phyloP scores from a whole-genome alignment of 768 basidiomycete species.

The Tulasnella sp. region DNA sequence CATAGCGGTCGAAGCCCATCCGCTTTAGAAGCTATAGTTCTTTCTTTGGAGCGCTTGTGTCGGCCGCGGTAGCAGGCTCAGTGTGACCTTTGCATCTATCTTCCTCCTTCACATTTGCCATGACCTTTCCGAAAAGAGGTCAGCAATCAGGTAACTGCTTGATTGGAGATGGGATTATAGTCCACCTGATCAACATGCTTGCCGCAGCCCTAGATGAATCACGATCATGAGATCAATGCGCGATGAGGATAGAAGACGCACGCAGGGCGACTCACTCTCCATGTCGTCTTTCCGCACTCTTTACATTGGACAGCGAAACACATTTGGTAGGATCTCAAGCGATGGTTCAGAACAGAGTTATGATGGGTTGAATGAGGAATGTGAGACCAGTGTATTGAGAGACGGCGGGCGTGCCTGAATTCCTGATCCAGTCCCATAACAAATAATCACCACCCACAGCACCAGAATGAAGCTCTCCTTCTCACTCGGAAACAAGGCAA shows the following conservation, averaged over 20 bases:
- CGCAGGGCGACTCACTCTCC: not conserved
- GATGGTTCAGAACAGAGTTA: too few relatives aligned
- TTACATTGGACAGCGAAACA: slow-evolving; percentile 9
- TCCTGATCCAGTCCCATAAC: not conserved
- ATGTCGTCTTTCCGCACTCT: slow-evolving; percentile 11
- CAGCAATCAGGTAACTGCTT: not conserved
- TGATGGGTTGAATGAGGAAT: too few relatives aligned
- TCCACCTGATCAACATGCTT: slow-evolving; percentile 11
- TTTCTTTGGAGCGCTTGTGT: not conserved
- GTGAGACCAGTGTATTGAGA: too few relatives aligned
- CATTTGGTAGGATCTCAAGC: not conserved
- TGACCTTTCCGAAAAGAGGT: not conserved
- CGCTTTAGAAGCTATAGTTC: not conserved
- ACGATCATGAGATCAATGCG: not conserved
- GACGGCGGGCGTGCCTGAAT: not conserved
- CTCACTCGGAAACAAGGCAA: slow-evolving; percentile 46
- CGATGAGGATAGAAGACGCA: not conserved
- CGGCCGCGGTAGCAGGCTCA: not conserved
- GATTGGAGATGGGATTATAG: not conserved
- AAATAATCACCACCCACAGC: not conserved
- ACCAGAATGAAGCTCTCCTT: slow-evolving; percentile 62
- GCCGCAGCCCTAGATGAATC: slow-evolving; percentile 4
- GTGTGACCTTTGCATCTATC: slow-evolving; percentile 3
- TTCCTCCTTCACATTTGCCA: slow-evolving; percentile 13
- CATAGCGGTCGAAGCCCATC: not conserved